Evolutionary conservation across 73 alveolate genomes (phyloP), one percentile per base, ranked within the genome.

Genomic region (Stentor roeselii): DNA sequence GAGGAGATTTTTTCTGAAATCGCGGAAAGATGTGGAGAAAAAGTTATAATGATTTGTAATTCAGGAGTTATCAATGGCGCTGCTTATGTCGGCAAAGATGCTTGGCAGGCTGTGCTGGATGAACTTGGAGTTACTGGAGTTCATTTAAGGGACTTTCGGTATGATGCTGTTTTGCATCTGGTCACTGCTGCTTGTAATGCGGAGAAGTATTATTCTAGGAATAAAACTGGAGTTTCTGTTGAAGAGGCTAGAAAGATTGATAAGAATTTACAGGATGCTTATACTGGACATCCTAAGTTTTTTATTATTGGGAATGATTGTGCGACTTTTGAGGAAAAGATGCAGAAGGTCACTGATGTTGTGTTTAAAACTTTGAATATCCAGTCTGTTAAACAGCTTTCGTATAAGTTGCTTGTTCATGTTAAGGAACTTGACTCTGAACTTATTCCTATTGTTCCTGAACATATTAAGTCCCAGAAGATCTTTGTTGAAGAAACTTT

Each of bases 41-140:
- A 93, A 31, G 84, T 93, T 35, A 86, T 93, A 60, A 88, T 93
- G 27, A 76, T 93, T 42, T 91, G 94, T 76, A 96, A 93, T 74
- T 40, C 96, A 39, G 98, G 96, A n/a, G 92, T 93, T 30, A 92
- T 93, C 95, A 96, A 93, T 78, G 98, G 98, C 39, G 35, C 87
- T 15, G 98, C 98, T 36, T 93, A 91, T 77, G 78, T 89, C 59
- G 61, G 86, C 6, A 86, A 76, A 36, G 85, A 91, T 42, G 83
- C 86, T 32, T 93, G 98, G 98, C 85, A 86, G 78, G 95, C 94
- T 14, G 58, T 93, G 36, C 92, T 93, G 27, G 92, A 86, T 76
- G 95, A 91, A 61, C 86, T 91, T 3, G 93, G 92, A 3, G 85
- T 92, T 89, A 86, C 91, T 37, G 84, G 91, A 27, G 95, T 91